These are phyloP conservation scores for Xylaria sp. DNA, from an alignment of 2,329 filamentous ascomycete genomes.

Conservation along the genomic window DNA sequence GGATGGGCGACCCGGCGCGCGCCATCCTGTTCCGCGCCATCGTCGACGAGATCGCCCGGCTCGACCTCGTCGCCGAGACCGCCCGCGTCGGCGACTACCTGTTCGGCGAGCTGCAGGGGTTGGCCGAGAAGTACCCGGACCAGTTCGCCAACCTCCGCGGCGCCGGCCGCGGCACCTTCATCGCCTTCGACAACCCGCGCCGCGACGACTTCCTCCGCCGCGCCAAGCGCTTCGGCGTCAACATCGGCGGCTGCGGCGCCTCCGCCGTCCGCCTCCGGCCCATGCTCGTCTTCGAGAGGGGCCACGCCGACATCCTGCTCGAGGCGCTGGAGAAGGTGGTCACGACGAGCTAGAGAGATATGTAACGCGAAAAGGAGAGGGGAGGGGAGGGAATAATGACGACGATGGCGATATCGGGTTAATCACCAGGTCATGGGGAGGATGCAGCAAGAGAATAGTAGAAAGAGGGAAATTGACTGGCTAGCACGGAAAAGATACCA, in stretches of 20 bases:
- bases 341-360: conserved; percentile 34
- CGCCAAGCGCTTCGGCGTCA: conserved; percentile 80
- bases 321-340: conserved; percentile 77
- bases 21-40: conserved; percentile 86
- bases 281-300: conserved; percentile 91
- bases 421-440: too few relatives aligned
- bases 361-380: neutral
- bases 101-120: conserved; percentile 66
- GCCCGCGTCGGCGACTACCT: conserved; percentile 79
- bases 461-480: too few relatives aligned
- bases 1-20: conserved; percentile 91
- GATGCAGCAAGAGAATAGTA: conserved; percentile 4
- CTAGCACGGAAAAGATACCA: too few relatives aligned
- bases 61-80: conserved; percentile 79
- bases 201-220: conserved; percentile 78
- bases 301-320: conserved; percentile 84
- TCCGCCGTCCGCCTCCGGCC: conserved; percentile 78
- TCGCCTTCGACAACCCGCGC: conserved; percentile 84
- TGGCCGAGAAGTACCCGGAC: conserved; percentile 71
- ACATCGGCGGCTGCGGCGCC: conserved; percentile 82
- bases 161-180: conserved; percentile 87
- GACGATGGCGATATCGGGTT: neutral
- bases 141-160: conserved; percentile 84
- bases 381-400: neutral
- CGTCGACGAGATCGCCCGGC: conserved; percentile 75